Evolutionary conservation across 148 eudicot genomes (phyloP), one percentile per base, ranked within the genome.

Genomic region (Cornus controversa): DNA sequence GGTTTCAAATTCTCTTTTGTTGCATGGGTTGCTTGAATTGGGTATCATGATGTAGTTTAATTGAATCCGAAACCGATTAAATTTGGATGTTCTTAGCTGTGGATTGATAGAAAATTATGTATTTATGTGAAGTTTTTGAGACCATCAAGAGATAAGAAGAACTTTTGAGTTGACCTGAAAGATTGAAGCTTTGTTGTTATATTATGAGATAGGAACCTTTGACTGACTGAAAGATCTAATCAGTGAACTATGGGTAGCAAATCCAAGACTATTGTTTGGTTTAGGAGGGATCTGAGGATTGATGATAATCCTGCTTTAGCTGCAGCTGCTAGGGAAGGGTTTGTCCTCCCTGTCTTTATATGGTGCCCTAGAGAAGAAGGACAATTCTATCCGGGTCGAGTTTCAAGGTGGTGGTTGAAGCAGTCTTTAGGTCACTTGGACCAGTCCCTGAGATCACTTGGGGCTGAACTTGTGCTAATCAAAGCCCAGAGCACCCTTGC

Each of bases 291-390:
- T 89, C 83, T 96, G 65, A 93, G 99, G 79, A 85, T 96, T 65
- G 99, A 96, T 80, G 99, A 96, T 77, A 96, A 96, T 85, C 99
- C 97, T 34, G 99, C 98, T 24, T 84, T 96, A 65, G 89, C 91
- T 58, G 89, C 91, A n/a, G 98, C 93, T 77, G 99, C 99, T 2
- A 93, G 83, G 66, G 93, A 93, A 80, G 99, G 99, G 53, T 75
- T 84, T 78, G 85, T 96, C 2, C 75, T 87, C 23, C 92, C 99
- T 71, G 87, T 96, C 27, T 96, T 67, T 74, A 91, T 93, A 86
- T 96, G 99, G 99, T 91, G 98, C 72, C 99, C 99, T 26, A 83
- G 90, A 69, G 99, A 96, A 84, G 99, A 96, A 90, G 98, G 93
- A 37, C 97, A 91, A 25, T 96, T 88, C 74, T 90, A 81, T 62